These are phyloP conservation scores for Yamadazyma sp. DNA, from an alignment of 1,139 yeast genomes.

Conservation along the genomic window DNA sequence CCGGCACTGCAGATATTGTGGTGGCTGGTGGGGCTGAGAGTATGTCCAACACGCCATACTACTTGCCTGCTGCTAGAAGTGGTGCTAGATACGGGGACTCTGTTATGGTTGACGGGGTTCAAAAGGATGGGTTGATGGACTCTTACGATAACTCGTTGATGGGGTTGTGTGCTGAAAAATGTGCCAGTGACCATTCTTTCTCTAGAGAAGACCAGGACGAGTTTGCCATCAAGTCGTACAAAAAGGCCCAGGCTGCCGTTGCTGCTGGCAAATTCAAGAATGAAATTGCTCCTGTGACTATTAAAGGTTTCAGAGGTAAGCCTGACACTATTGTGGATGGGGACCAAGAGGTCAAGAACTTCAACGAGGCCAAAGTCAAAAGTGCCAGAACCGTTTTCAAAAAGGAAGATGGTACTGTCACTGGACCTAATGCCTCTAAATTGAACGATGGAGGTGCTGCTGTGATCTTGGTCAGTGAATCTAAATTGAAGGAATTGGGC, in stretches of 20 bases:
- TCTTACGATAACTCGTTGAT: slow-evolving; percentile 83
- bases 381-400: slow-evolving; percentile 91
- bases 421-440: slow-evolving; percentile 96
- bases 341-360: slow-evolving; percentile 74
- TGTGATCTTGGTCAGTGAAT: slow-evolving; percentile 77
- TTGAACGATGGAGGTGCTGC: slow-evolving; percentile 98
- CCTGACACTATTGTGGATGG: slow-evolving; percentile 69
- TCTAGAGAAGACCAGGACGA: slow-evolving; percentile 73
- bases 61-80: slow-evolving; percentile 77
- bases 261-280: slow-evolving; percentile 72
- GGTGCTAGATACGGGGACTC: slow-evolving; percentile 91
- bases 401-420: slow-evolving; percentile 88
- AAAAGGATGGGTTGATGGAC: slow-evolving; percentile 88
- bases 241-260: slow-evolving; percentile 78
- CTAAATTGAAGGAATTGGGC: slow-evolving; percentile 78
- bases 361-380: slow-evolving; percentile 72
- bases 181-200: slow-evolving; percentile 71
- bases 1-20: slow-evolving; percentile 89
- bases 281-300: slow-evolving; percentile 84
- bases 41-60: slow-evolving; percentile 95
- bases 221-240: slow-evolving; percentile 66
- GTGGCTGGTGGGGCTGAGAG: slow-evolving; percentile 98
- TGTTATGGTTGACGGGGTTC: slow-evolving; percentile 78
- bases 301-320: slow-evolving; percentile 91
- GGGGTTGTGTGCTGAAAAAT: slow-evolving; percentile 97